Evolutionary conservation across 495 filamentous ascomycete species (phyloP), one percentile per base, ranked within the genome.

Genomic region (Penicillium subrubescens): DNA sequence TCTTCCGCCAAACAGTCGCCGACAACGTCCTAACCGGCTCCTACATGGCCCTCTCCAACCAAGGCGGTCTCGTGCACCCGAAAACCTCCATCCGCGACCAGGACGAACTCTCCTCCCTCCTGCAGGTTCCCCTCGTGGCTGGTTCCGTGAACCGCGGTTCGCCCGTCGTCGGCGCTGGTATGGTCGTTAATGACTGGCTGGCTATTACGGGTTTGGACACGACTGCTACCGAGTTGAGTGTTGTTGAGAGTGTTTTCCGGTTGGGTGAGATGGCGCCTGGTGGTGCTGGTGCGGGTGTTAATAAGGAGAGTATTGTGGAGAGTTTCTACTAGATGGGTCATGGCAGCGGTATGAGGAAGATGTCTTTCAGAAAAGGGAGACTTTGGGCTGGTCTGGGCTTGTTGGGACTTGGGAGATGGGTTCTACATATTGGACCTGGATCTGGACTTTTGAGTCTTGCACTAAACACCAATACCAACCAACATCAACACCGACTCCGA

Each of bases 131-230:
- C 11, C 87, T 99, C 2, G 95, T 99, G 3, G 95, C 95, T 0
- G 95, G 95, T 34, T 91, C 87, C 71, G 89, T 99, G 23, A 99
- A 99, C 79, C 86, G 95, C 61, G 96, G 95, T 37, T 91, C 87
- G 64, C 87, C 92, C 46, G 93, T 98, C n/a, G 92, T 99, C 34
- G 95, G 95, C 27, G 95, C 95, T 12, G 95, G 95, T 27, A 97
- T 98, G 92, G 95, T 99, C 11, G 95, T 99, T 60, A 99, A 99
- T 74, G 95, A 99, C 82, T 98, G 95, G 95, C 86, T 98, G 79
- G 96, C 95, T 10, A 92, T 99, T n/a, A 96, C 93, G 3, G 92
- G 95, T 11, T 80, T 97, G 51, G 96, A 98, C 73, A 99, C 95
- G 15, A 99, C 95, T 27, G 95, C 95, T 12, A 97, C 95, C 8